phyloP scores from a whole-genome alignment of 164 flowering plant species.

The Piper betle region DNA sequence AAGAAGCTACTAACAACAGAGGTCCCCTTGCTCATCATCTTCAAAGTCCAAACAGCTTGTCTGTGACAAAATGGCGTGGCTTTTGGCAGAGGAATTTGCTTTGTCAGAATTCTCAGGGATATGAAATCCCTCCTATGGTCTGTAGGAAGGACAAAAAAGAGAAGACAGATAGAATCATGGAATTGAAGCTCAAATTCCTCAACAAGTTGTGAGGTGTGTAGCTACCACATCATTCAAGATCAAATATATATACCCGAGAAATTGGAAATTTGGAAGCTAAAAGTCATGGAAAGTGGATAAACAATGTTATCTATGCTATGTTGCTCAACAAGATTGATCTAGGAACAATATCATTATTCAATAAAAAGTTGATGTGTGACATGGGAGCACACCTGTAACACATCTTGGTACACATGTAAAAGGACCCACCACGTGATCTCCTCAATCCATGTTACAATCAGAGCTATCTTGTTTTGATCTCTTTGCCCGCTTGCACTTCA shows the following conservation, averaged over 20 bases:
- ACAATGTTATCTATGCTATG: background rate
- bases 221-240: background rate
- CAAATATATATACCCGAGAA: background rate
- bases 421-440: background rate
- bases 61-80: conserved; percentile 1
- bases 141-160: background rate
- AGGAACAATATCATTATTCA: too few species aligned
- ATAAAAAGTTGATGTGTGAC: background rate
- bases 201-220: too few species aligned
- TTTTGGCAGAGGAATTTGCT: conserved; percentile 4
- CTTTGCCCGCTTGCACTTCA: background rate
- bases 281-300: background rate
- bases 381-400: background rate
- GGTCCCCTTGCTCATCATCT: too few species aligned
- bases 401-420: background rate
- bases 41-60: background rate
- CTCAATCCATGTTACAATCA: background rate
- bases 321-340: too few species aligned
- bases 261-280: background rate
- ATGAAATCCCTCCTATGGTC: conserved; percentile 4
- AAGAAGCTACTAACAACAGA: background rate
- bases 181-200: too few species aligned
- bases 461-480: background rate
- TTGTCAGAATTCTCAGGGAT: conserved; percentile 6
- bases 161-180: background rate